A percentile compares a stretch with the other conserved stretches of the same genome.
Evolutionary conservation across 2,329 filamentous ascomycete species (phyloP).

Genomic region (Lizonia empirigonia): DNA sequence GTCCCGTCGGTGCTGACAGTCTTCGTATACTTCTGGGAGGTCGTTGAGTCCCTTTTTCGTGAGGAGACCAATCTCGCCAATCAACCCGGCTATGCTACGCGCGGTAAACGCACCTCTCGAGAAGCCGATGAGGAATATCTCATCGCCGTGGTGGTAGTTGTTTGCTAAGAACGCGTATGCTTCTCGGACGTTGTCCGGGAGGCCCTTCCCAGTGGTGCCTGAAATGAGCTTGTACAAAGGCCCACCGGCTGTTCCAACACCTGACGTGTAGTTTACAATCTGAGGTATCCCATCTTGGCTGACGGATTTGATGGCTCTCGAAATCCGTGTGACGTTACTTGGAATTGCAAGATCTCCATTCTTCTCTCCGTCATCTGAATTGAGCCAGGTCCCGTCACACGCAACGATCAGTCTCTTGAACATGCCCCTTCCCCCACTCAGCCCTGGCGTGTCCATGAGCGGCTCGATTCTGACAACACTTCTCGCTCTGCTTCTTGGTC

Average conservation of each 20-base stretch:
- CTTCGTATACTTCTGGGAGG: constrained; percentile 55
- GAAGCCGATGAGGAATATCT: constrained; percentile 56
- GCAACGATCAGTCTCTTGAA: constrained; percentile 50
- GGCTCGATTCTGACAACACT: constrained; percentile 32
- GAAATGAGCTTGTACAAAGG: constrained; percentile 50
- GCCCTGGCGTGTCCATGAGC: constrained; percentile 37
- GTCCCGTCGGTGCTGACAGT: constrained; percentile 53
- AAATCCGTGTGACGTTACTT: constrained; percentile 58
- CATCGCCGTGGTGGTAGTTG: constrained; percentile 59
- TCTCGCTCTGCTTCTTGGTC: constrained; percentile 35
- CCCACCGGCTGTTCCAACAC: constrained; percentile 54
- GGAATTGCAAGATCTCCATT: constrained; percentile 53
- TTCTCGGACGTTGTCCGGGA: constrained; percentile 55
- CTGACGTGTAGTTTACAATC: constrained; percentile 58
- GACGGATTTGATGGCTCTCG: constrained; percentile 56
- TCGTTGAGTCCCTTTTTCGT: constrained; percentile 54
- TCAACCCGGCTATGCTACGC: constrained; percentile 50
- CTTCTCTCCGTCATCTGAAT: constrained; percentile 55
- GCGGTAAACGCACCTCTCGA: constrained; percentile 56
- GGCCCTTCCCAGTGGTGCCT: constrained; percentile 52
- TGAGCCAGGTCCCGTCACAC: constrained; percentile 56
- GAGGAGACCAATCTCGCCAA: constrained; percentile 54
- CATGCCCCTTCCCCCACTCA: constrained; percentile 46
- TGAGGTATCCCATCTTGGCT: constrained; percentile 57
- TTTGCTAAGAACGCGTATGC: constrained; percentile 59